Conservation (phyloP, 2,329 filamentous ascomycete genomes). For the Furcasterigmium sp. region DNA sequence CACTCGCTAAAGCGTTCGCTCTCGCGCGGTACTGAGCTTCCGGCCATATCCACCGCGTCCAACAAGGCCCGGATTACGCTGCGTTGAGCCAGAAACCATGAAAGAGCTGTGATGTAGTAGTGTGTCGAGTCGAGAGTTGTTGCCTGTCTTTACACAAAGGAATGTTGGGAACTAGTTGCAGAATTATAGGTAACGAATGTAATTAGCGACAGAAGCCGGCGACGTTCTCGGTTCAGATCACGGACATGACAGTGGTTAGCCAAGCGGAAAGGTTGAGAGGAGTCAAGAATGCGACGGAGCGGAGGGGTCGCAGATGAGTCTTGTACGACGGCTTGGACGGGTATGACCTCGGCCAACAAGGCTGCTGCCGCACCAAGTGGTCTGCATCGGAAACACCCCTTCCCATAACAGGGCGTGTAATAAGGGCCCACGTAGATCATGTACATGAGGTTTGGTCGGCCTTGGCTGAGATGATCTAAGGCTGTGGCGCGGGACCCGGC, state of each 20-base stretch:
- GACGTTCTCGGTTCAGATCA: background rate
- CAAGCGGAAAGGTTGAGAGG: background rate
- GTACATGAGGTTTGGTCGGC: background rate
- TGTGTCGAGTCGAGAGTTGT: background rate
- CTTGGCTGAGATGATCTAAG: background rate
- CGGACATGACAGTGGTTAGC: background rate
- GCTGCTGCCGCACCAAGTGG: background rate
- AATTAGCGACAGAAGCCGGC: background rate
- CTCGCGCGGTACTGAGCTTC: background rate
- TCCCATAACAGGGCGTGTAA: conserved; percentile 1
- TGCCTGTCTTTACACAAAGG: background rate
- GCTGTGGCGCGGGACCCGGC: background rate
- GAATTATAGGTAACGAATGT: background rate
- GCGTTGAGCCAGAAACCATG: too few species aligned
- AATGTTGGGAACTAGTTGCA: background rate
- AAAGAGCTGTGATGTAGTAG: background rate
- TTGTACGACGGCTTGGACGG: conserved; percentile 1
- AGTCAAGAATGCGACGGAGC: background rate
- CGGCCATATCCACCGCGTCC: background rate
- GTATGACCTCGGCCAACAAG: background rate
- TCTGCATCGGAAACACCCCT: background rate
- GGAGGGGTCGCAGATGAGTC: background rate
- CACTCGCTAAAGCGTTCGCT: background rate
- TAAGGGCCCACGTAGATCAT: conserved; percentile 4
- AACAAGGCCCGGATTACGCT: too few species aligned